A percentile compares a stretch with the other conserved stretches of the same genome.
These are phyloP conservation scores for Pseudogymnoascus sp. DNA, from an alignment of 2,329 filamentous ascomycete genomes.

Conservation along the genomic window DNA sequence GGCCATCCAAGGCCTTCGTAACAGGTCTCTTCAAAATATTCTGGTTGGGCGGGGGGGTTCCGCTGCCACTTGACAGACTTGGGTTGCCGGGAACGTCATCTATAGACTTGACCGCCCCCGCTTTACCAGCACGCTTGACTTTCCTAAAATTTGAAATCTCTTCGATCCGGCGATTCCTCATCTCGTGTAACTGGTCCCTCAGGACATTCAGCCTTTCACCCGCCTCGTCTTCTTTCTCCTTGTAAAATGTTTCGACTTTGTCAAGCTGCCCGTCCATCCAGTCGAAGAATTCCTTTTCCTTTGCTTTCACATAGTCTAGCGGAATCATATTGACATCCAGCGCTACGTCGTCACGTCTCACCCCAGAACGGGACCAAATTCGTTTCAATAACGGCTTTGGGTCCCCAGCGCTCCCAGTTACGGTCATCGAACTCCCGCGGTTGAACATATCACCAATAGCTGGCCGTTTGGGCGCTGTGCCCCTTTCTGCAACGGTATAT, in stretches of 20 bases:
- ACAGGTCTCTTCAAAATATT: slow-evolving; percentile 14
- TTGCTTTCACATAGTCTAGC: slow-evolving; percentile 59
- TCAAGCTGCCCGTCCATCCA: slow-evolving; percentile 78
- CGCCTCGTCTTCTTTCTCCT: slow-evolving; percentile 78
- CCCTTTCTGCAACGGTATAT: not conserved
- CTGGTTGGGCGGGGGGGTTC: slow-evolving; percentile 17
- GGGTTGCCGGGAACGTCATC: not conserved
- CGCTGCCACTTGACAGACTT: not conserved
- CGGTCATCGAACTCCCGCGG: not conserved
- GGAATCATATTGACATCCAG: slow-evolving; percentile 46
- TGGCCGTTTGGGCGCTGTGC: not conserved
- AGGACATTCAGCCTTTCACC: slow-evolving; percentile 62
- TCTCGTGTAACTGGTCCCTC: slow-evolving; percentile 81
- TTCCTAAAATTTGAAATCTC: slow-evolving; percentile 44
- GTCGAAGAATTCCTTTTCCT: slow-evolving; percentile 76
- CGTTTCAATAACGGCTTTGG: slow-evolving; percentile 4
- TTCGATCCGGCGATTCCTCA: slow-evolving; percentile 74
- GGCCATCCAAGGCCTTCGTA: slow-evolving; percentile 23
- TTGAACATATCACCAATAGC: slow-evolving; percentile 2
- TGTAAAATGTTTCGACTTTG: slow-evolving; percentile 92
- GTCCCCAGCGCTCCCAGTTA: not conserved
- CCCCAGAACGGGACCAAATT: not conserved
- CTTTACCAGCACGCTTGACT: slow-evolving; percentile 15
- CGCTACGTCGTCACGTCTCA: not conserved
- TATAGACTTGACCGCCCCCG: not conserved